Evolutionary conservation across 768 basidiomycete species (phyloP).

Genomic region (Trametes cubensis): DNA sequence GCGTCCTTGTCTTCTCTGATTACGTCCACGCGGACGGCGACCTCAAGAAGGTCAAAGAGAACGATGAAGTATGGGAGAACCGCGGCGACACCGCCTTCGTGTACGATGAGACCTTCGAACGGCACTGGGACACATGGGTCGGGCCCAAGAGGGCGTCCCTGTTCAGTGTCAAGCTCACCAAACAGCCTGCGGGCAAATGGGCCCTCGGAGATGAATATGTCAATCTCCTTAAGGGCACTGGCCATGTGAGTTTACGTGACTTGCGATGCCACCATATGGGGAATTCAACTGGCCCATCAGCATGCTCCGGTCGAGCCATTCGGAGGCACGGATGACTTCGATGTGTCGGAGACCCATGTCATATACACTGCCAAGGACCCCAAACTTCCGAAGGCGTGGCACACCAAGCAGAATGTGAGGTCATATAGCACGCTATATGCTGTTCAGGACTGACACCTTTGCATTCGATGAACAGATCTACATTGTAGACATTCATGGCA

Average conservation of each 20-base stretch:
- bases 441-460: background rate
- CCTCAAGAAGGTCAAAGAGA: conserved; percentile 64
- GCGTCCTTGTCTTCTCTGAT: conserved; percentile 82
- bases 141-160: conserved; percentile 72
- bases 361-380: conserved; percentile 89
- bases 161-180: conserved; percentile 64
- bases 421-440: background rate
- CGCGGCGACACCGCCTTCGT: conserved; percentile 68
- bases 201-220: conserved; percentile 52
- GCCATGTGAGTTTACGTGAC: conserved; percentile 55
- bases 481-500: conserved; percentile 59
- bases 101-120: conserved; percentile 49
- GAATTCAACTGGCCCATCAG: conserved; percentile 38
- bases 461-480: conserved; percentile 54
- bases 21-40: conserved; percentile 78
- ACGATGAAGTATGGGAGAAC: conserved; percentile 73
- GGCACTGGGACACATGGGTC: conserved; percentile 70
- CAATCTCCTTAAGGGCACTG: conserved; percentile 66
- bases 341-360: conserved; percentile 67
- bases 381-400: conserved; percentile 70
- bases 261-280: background rate
- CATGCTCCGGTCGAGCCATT: conserved; percentile 82
- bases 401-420: conserved; percentile 85
- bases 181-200: conserved; percentile 55
- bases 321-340: conserved; percentile 82